A percentile compares a stretch with the other conserved stretches of the same genome.
phyloP scores from a whole-genome alignment of 2,329 filamentous ascomycete species.

The Colletotrichum filicis region DNA sequence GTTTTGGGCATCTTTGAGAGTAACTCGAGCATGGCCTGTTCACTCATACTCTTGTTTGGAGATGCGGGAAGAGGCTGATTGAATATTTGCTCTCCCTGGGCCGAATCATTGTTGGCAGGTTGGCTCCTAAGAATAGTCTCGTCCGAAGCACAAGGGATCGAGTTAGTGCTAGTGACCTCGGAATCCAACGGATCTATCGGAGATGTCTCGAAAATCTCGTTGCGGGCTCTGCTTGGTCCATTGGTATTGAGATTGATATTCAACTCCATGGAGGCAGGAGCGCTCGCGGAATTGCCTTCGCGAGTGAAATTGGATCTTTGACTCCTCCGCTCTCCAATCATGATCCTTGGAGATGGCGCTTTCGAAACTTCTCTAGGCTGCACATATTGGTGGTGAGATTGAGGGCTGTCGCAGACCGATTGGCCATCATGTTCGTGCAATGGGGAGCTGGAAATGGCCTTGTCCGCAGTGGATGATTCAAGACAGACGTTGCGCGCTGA shows the following conservation, averaged over 20 bases:
- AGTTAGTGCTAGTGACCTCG: not conserved
- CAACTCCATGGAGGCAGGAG: not conserved
- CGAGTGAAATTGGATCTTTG: not conserved
- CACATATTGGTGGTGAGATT: not conserved
- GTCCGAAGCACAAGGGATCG: not conserved
- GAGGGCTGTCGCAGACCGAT: not conserved
- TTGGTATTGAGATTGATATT: not conserved
- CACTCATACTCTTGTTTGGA: not conserved
- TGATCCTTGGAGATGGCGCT: not conserved
- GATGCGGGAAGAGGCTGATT: not conserved
- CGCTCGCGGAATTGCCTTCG: not conserved
- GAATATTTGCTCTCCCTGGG: not conserved
- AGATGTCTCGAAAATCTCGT: not conserved
- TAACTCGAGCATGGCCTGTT: slow-evolving; percentile 31
- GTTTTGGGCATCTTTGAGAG: slow-evolving; percentile 45
- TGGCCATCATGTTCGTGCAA: not conserved
- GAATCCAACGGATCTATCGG: not conserved
- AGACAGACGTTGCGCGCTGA: not conserved
- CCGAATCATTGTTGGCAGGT: not conserved
- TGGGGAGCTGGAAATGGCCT: not conserved
- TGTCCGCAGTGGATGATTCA: not conserved
- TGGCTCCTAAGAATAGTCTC: not conserved
- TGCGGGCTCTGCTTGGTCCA: not conserved
- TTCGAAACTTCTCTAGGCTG: slow-evolving; percentile 21
- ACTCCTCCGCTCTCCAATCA: not conserved